A percentile compares a stretch with the other conserved stretches of the same genome.
Evolutionary conservation across 2,329 filamentous ascomycete species (phyloP).

Genomic region (Penicillium janthinellum): DNA sequence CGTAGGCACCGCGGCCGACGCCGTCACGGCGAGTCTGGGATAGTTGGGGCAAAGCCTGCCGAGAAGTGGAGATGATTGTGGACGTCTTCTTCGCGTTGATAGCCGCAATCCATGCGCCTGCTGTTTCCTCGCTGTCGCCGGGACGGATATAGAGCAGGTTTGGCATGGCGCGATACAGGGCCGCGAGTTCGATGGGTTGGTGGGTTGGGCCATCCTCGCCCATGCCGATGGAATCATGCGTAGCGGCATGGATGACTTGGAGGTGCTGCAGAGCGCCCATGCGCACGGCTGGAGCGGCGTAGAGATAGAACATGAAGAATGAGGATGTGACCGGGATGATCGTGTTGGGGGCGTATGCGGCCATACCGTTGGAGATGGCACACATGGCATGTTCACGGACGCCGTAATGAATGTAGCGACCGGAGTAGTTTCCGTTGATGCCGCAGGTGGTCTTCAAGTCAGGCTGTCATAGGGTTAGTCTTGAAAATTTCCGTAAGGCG

Average conservation of each 20-base stretch:
- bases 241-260: constrained; percentile 61
- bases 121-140: constrained; percentile 59
- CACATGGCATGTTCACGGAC: constrained; percentile 66
- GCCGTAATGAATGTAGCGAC: constrained; percentile 58
- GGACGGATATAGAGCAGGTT: constrained; percentile 64
- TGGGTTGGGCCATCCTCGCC: constrained; percentile 66
- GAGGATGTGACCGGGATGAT: constrained; percentile 61
- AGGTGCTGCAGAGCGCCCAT: constrained; percentile 62
- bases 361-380: constrained; percentile 78
- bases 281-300: constrained; percentile 59
- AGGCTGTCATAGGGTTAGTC: constrained; percentile 21
- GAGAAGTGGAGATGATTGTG: constrained; percentile 48
- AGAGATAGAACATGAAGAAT: constrained; percentile 67
- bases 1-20: constrained; percentile 47
- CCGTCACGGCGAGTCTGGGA: constrained; percentile 40
- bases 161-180: constrained; percentile 64
- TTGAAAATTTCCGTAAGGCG: not conserved
- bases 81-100: constrained; percentile 43
- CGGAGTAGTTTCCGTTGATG: constrained; percentile 54
- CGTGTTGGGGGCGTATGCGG: constrained; percentile 58
- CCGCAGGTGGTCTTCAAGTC: constrained; percentile 31
- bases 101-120: constrained; percentile 48
- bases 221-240: constrained; percentile 62
- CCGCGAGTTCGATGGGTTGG: constrained; percentile 61
- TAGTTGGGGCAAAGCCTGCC: constrained; percentile 47